Conservation (phyloP, 2,329 filamentous ascomycete species). For the Setomelanomma holmii region DNA sequence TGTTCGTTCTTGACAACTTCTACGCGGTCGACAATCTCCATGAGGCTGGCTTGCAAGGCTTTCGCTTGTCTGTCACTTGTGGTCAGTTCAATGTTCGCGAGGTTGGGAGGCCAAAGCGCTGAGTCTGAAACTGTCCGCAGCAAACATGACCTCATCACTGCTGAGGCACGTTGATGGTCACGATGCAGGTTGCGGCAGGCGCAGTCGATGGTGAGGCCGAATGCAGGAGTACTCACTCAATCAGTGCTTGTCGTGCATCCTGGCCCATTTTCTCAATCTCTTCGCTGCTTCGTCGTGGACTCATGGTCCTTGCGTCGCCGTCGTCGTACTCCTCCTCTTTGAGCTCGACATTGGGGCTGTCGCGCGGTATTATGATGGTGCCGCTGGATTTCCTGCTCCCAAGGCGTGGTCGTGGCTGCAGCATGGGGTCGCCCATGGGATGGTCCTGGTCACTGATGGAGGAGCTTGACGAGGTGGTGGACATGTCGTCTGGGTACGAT, state of each 20-base stretch:
- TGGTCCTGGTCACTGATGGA: constrained; percentile 51
- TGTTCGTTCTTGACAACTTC: constrained; percentile 94
- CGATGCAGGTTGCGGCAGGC: not conserved
- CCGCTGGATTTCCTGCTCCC: constrained; percentile 80
- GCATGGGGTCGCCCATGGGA: constrained; percentile 52
- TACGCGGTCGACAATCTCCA: constrained; percentile 90
- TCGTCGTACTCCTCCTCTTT: constrained; percentile 79
- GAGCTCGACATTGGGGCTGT: constrained; percentile 75
- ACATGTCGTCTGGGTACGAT: constrained; percentile 47
- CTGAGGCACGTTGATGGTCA: not conserved
- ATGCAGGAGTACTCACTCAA: constrained; percentile 59
- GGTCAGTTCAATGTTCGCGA: constrained; percentile 24
- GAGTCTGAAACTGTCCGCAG: constrained; percentile 7
- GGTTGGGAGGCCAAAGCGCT: not conserved
- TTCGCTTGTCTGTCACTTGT: constrained; percentile 75
- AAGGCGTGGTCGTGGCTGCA: constrained; percentile 68
- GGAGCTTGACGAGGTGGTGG: constrained; percentile 51
- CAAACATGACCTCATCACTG: not conserved
- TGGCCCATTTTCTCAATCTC: constrained; percentile 88
- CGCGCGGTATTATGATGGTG: constrained; percentile 81
- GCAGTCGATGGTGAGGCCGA: not conserved
- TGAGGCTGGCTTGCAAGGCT: constrained; percentile 84
- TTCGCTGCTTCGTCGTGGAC: constrained; percentile 85
- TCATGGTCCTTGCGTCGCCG: constrained; percentile 93
- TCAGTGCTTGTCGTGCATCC: constrained; percentile 72